phyloP scores from a whole-genome alignment of 495 filamentous ascomycete genomes.

The Podospora tetraspora region DNA sequence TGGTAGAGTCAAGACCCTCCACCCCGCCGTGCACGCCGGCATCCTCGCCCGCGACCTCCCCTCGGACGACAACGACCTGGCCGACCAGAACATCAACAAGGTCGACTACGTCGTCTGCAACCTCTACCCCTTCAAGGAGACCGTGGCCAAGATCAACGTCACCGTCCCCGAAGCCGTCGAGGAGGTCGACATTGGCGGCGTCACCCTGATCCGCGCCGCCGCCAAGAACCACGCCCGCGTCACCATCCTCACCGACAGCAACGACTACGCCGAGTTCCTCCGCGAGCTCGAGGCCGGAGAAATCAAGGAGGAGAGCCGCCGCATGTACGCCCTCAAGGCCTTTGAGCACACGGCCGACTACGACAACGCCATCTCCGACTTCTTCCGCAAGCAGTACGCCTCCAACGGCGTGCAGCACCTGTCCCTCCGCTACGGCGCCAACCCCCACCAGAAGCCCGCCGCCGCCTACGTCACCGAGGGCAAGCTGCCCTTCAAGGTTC shows the following conservation, averaged over 20 bases:
- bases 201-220: conserved; percentile 90
- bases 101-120: conserved; percentile 99
- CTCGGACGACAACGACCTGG: conserved; percentile 92
- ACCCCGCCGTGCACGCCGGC: conserved; percentile 87
- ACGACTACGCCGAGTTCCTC: conserved; percentile 90
- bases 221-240: conserved; percentile 97
- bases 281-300: conserved; percentile 82
- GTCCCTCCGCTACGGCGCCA: conserved; percentile 86
- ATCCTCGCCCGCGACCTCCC: conserved; percentile 90
- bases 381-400: conserved; percentile 96
- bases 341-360: conserved; percentile 99
- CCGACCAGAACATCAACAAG: conserved; percentile 94
- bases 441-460: conserved; percentile 96
- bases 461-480: conserved; percentile 68
- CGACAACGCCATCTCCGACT: conserved; percentile 86
- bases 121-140: conserved; percentile 97
- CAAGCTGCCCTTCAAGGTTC: conserved; percentile 88
- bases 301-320: conserved; percentile 73
- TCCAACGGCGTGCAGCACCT: conserved; percentile 76
- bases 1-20: conserved; percentile 94
- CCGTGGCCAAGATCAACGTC: conserved; percentile 91
- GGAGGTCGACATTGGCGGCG: conserved; percentile 97
- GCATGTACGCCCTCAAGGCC: conserved; percentile 88
- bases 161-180: conserved; percentile 94
- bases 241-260: conserved; percentile 88